A percentile compares a stretch with the other conserved stretches of the same genome.
These are phyloP conservation scores for Thalassiosira livingstoniorum DNA, from an alignment of 352 stramenopile genomes.

Conservation along the genomic window DNA sequence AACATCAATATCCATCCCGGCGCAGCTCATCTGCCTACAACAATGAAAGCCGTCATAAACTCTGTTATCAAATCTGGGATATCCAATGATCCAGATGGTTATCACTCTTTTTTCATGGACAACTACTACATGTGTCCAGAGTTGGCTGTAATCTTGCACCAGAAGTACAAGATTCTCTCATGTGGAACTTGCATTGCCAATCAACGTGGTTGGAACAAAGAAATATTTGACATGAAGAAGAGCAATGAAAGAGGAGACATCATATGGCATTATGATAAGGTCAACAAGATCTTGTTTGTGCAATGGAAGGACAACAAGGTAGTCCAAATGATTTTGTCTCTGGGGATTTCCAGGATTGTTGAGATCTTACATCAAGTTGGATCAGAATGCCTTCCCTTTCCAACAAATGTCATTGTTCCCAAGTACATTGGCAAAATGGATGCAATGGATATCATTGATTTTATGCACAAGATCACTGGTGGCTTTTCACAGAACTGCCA, in stretches of 20 bases:
- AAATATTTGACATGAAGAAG: background rate
- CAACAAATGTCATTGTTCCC: background rate
- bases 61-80: background rate
- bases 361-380: background rate
- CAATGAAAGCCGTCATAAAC: background rate
- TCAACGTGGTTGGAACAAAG: slow-evolving; percentile 4
- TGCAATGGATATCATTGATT: too few species aligned
- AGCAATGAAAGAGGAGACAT: background rate
- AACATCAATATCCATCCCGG: slow-evolving; percentile 1
- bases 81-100: background rate
- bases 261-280: background rate
- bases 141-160: slow-evolving; percentile 11
- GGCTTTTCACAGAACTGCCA: too few species aligned
- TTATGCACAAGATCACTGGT: too few species aligned
- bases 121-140: slow-evolving; percentile 19
- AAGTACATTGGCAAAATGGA: background rate
- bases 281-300: background rate
- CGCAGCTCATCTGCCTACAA: background rate
- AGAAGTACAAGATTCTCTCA: slow-evolving; percentile 8
- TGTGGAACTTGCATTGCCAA: too few species aligned
- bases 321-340: background rate
- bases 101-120: slow-evolving; percentile 1
- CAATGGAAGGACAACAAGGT: slow-evolving; percentile 7
- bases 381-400: background rate
- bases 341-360: background rate